Evolutionary conservation across 352 stramenopile species (phyloP).

Genomic region (Plasmopara halstedii): DNA sequence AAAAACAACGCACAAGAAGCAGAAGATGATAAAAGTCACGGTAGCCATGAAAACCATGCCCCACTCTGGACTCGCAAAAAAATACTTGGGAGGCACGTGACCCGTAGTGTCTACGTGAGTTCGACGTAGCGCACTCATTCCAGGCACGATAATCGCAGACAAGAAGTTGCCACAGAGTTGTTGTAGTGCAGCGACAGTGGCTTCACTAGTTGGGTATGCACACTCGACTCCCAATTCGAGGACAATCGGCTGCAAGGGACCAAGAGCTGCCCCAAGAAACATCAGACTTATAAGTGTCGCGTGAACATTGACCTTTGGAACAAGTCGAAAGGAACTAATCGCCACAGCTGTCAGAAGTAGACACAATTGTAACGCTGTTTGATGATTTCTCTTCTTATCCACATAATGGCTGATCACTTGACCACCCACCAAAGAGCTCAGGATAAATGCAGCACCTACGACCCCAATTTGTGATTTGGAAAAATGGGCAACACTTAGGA

Average conservation of each 20-base stretch:
- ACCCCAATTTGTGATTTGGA: conserved; percentile 54
- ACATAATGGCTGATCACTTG: conserved; percentile 67
- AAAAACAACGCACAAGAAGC: not conserved
- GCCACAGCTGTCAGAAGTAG: conserved; percentile 36
- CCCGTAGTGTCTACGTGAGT: conserved; percentile 33
- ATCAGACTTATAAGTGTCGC: conserved; percentile 33
- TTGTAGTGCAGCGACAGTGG: conserved; percentile 63
- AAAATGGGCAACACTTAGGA: conserved; percentile 52
- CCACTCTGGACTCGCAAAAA: conserved; percentile 52
- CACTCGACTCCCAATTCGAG: conserved; percentile 69
- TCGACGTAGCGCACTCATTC: conserved; percentile 35
- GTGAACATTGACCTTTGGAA: conserved; percentile 25
- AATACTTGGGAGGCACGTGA: conserved; percentile 39
- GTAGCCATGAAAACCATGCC: conserved; percentile 40
- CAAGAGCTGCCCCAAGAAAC: conserved; percentile 49
- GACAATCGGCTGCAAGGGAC: conserved; percentile 59
- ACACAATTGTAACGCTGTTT: conserved; percentile 46
- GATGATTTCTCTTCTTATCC: conserved; percentile 51
- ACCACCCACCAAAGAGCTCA: conserved; percentile 55
- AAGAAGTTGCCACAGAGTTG: conserved; percentile 76
- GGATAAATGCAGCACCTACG: conserved; percentile 62
- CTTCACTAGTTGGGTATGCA: conserved; percentile 63
- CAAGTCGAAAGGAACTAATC: conserved; percentile 40
- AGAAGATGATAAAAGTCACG: conserved; percentile 27
- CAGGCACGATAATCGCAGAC: conserved; percentile 50